These are phyloP conservation scores for Eragrostis curvula DNA, from an alignment of 176 grass and related monocot species.

Conservation along the genomic window DNA sequence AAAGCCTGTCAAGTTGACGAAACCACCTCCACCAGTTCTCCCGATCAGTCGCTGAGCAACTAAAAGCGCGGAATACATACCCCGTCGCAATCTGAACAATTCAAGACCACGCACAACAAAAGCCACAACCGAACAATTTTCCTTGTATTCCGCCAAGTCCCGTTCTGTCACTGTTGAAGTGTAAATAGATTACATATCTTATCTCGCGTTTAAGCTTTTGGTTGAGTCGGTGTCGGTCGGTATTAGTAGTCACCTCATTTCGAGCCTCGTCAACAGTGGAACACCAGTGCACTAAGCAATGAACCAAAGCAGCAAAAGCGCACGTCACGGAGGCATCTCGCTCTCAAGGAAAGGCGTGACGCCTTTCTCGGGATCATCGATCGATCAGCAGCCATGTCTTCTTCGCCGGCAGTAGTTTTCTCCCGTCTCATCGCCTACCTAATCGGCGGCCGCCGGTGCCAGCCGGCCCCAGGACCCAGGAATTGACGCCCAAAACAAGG, in stretches of 20 bases:
- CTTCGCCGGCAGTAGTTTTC: not conserved
- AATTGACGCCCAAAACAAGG: not conserved
- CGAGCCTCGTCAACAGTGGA: not conserved
- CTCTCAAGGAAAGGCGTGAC: not conserved
- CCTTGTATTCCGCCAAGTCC: not conserved
- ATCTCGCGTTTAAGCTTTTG: no score
- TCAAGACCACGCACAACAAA: not conserved
- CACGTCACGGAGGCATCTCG: not conserved
- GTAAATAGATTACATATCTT: no score
- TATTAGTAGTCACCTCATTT: not conserved
- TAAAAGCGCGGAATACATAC: no score
- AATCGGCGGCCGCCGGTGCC: not conserved
- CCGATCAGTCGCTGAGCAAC: no score
- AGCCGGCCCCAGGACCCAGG: not conserved
- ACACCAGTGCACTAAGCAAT: conserved; percentile 3
- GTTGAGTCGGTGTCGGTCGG: no score
- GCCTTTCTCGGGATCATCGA: conserved; percentile 26
- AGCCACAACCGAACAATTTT: not conserved
- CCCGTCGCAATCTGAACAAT: no score
- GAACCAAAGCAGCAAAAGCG: not conserved
- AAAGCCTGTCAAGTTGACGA: no score
- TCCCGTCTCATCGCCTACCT: not conserved
- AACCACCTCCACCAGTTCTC: no score
- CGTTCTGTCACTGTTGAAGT: no score
- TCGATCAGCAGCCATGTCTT: not conserved